Base-by-base conservation (phyloP, 306 rosid species). In the Begonia masoniana region DNA sequence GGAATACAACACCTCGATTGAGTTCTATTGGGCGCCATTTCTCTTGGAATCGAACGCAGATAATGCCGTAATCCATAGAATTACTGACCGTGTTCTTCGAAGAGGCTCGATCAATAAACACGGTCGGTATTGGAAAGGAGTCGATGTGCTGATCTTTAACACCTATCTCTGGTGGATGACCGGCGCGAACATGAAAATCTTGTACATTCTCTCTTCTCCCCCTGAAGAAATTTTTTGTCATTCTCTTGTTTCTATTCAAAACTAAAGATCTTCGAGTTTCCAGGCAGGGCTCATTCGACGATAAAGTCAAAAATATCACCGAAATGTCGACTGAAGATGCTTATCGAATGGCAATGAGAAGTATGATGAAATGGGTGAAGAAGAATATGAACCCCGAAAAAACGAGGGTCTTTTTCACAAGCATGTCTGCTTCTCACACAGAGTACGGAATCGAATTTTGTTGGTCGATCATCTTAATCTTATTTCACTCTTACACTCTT, bases 101-200 rank as follows among this genome's bases (percentile, higher is more conserved):
- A 92, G 82, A 54, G 96, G 87, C 23, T 92, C 99, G 23, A 76
- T 92, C 60, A 81, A 79, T 61, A 86, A 81, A 63, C 99, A 92
- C 54, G 96, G 99, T 6, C 54, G 67, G 16, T 56, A 75, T 15
- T 92, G 99, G 99, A 92, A 92, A 65, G 84, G 86, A 5, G 96
- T 70, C 53, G 94, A 92, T 54, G 74, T 92, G 59, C 48, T 83
- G 55, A 88, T 92, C 21, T 81, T 92, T 59, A 92, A 92, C 65
- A 81, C 99, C 24, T 92, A 92, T 50, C 83, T 92, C 48, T 92
- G 99, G 99, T 92, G 99, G 99, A 81, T 92, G 82, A 81, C 94
- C 0, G 99, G 94, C 61, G 66, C 69, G 70, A 63, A 86, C 51
- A 83, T 92, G 89, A 92, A 86, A 55, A 77, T 83, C 41, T 59